A percentile compares a stretch with the other conserved stretches of the same genome.
phyloP scores from a whole-genome alignment of 2,329 filamentous ascomycete species.

The Talaromyces sp. region DNA sequence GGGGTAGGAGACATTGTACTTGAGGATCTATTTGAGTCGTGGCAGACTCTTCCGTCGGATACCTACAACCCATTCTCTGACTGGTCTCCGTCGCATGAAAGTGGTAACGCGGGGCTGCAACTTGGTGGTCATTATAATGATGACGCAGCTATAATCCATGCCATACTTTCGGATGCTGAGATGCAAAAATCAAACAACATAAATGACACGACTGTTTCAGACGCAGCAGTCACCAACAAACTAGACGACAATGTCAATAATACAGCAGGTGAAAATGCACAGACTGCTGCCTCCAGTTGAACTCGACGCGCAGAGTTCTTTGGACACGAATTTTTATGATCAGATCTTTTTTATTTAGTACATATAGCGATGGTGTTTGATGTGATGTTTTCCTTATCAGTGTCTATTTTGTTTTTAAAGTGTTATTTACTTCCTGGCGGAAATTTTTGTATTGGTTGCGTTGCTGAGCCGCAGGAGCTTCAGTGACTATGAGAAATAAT shows the following conservation, averaged over 20 bases:
- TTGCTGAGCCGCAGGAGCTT: not conserved
- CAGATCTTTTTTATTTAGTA: not conserved
- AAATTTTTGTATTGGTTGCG: not conserved
- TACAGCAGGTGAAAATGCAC: not conserved
- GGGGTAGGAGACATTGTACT: conserved; percentile 6
- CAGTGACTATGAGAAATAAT: not conserved
- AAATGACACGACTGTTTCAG: not conserved
- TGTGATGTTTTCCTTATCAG: not conserved
- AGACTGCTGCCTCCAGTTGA: conserved; percentile 3
- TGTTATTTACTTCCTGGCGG: not conserved
- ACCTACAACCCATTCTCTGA: conserved; percentile 10
- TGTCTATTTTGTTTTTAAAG: not conserved
- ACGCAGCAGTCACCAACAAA: not conserved
- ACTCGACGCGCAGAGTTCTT: not conserved
- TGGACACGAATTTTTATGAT: not conserved
- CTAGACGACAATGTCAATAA: not conserved
- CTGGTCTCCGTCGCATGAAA: conserved; percentile 17
- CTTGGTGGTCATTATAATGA: conserved; percentile 14
- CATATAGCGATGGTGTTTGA: conserved; percentile 8
- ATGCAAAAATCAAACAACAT: conserved; percentile 19
- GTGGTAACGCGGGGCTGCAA: conserved; percentile 5
- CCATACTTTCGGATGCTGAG: conserved; percentile 30
- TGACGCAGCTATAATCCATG: conserved; percentile 28
- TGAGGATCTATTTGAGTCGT: conserved; percentile 9
- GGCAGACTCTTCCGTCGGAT: conserved; percentile 8